Conservation (phyloP, 176 grass and related monocot species). For the Elymus sibiricus region DNA sequence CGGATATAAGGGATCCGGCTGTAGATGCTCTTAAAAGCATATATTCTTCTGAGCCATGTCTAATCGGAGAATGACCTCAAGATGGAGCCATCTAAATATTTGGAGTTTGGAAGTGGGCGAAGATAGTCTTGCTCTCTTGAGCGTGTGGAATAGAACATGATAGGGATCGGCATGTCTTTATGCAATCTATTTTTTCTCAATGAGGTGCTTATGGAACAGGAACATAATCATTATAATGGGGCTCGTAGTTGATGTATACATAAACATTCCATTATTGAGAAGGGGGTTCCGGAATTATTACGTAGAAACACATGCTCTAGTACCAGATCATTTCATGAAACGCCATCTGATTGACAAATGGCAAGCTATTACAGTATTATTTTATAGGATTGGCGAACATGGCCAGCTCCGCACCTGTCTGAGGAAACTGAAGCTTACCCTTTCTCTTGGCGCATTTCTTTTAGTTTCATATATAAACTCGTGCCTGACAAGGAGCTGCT, state of each 20-base stretch:
- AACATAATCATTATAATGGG: slow-evolving; percentile 11
- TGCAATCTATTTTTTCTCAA: too few relatives aligned
- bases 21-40: too few relatives aligned
- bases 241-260: background rate
- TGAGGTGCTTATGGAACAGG: background rate
- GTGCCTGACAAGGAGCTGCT: background rate
- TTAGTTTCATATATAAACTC: background rate
- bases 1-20: too few relatives aligned
- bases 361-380: background rate
- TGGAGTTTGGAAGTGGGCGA: too few relatives aligned
- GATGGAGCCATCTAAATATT: too few relatives aligned
- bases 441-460: background rate
- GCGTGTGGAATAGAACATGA: too few relatives aligned
- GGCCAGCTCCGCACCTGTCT: slow-evolving; percentile 28
- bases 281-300: background rate
- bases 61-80: too few relatives aligned
- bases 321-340: background rate
- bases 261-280: background rate
- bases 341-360: background rate
- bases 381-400: slow-evolving; percentile 25
- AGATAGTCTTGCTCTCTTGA: too few relatives aligned
- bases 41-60: too few relatives aligned
- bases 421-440: background rate
- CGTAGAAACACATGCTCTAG: background rate
- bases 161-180: too few relatives aligned